These are phyloP conservation scores for Paraleonurus japonicus DNA, from an alignment of 257 asterid species.

Conservation along the genomic window DNA sequence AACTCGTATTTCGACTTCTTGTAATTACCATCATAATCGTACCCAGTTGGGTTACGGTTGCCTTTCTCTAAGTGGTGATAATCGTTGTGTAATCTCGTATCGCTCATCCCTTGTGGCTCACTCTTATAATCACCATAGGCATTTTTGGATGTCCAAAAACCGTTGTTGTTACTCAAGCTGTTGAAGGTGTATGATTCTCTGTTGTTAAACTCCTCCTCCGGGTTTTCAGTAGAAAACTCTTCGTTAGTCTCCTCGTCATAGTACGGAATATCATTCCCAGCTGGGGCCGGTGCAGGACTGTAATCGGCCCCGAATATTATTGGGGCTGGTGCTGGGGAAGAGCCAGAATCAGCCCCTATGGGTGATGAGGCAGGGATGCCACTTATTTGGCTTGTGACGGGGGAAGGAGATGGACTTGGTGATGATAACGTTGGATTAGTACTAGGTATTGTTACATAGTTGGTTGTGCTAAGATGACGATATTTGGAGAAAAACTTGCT, in stretches of 20 bases:
- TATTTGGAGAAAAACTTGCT: constrained; percentile 45
- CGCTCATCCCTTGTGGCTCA: constrained; percentile 55
- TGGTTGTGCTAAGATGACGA: constrained; percentile 26
- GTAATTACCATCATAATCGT: constrained; percentile 20
- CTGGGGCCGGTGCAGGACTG: constrained; percentile 22
- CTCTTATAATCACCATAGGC: too few species aligned
- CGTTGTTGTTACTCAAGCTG: constrained; percentile 29
- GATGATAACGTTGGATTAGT: constrained; percentile 19
- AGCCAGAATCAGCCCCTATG: background rate
- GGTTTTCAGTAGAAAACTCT: constrained; percentile 25
- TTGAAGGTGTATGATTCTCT: constrained; percentile 12
- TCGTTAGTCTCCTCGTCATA: constrained; percentile 33
- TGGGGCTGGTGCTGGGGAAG: constrained; percentile 28
- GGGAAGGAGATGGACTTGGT: constrained; percentile 40
- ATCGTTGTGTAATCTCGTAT: constrained; percentile 44
- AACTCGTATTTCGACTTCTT: constrained; percentile 49
- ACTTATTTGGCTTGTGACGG: constrained; percentile 30
- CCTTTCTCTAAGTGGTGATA: constrained; percentile 27
- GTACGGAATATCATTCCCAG: constrained; percentile 35
- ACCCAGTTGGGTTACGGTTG: constrained; percentile 16
- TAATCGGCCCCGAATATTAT: background rate
- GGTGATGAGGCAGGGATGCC: constrained; percentile 28
- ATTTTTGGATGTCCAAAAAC: constrained; percentile 23
- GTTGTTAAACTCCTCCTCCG: constrained; percentile 23
- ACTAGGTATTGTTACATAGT: constrained; percentile 19